Evolutionary conservation across 805 yeast genomes (phyloP), one percentile per base, ranked within the genome.

Genomic region (Ogataea paraovalis): DNA sequence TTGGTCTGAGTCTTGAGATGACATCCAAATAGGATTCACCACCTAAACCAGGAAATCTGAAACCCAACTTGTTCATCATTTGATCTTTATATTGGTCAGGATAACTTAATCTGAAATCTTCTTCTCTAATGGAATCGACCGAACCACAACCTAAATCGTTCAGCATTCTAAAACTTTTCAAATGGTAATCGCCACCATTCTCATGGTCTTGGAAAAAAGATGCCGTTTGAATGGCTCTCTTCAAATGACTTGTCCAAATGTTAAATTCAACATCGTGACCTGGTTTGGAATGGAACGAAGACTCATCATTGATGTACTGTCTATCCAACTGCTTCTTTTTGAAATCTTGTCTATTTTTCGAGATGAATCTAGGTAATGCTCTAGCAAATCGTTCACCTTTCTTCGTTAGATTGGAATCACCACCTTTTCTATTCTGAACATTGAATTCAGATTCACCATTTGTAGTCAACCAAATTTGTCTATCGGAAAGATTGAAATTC

Each of bases 21-120:
- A 67, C 70, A 47, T 67, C 72, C 41, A 67, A 41, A 42, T 66
- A 66, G 1, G 72, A 67, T 46, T 67, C 72, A n/a, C 72, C 72
- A 8, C 70, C 68, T 18, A 62, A 42, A 13, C 72, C 72, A 2
- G 70, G 71, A 37, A 61, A 67, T 51, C 72, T 56, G 48, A 61
- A 67, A 14, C 61, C 50, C 19, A 68, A 47, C 44, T 56, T 66
- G 44, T 68, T 64, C 19, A 49, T 53, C 51, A 66, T 50, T 33
- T 64, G 63, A 40, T 57, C 60, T 39, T 55, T 41, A 46, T 60
- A 67, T 36, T 66, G 68, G 12, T 54, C 51, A 9, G 59, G 54
- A 42, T 62, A 58, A 18, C 55, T 43, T 10, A 36, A 36, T 34
- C 62, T 57, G 46, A 67, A 67, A 16, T 64, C 65, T 7, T 54